Base-by-base conservation (phyloP, 257 asterid genomes). In the Solanum gandarillasii region DNA sequence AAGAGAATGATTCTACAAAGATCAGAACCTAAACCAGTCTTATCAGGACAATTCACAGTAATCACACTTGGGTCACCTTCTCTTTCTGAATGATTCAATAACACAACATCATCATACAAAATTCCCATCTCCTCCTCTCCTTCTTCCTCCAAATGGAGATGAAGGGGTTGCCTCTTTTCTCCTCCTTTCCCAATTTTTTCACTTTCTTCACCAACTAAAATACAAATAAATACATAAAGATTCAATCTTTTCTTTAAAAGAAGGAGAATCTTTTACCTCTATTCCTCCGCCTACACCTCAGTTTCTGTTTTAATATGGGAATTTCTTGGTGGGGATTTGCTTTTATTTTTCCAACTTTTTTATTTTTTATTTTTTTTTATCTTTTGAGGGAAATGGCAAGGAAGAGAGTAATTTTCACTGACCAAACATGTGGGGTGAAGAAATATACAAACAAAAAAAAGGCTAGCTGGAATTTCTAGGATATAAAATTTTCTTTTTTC, bases 11-110 rank as follows among this genome's bases (percentile, higher is more conserved):
- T 92, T 81, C 98, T 95, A 91, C 97, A 96, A 87, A 96, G 97
- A 93, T 96, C 99, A 86, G 93, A 94, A 2, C 98, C 98, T 89
- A 96, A 83, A 4, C 99, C 98, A 90, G 98, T 96, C 90, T 95
- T 96, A 89, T 95, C 99, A 1, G 98, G 98, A 32, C 99, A 96
- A 87, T 94, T 96, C 2, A 95, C 98, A 23, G 99, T 96, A 29
- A 96, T 95, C 18, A 94, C 97, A 90, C 91, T 93, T 9, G 98
- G 95, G 23, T 96, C 96, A 14, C 93, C 97, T 91, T 90, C 95
- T 79, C 88, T 89, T 91, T 95, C 98, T 1, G 98, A 86, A 32
- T 89, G 95, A 35, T 92, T 92, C 38, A 96, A 88, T 52, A 94
- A 82, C 81, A 96, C 99, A 7, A 93, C 91, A 90, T 96, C 99